Evolutionary conservation across 1,284 basidiomycete genomes (phyloP).

Genomic region (Pseudomicrostroma phylloplanum): DNA sequence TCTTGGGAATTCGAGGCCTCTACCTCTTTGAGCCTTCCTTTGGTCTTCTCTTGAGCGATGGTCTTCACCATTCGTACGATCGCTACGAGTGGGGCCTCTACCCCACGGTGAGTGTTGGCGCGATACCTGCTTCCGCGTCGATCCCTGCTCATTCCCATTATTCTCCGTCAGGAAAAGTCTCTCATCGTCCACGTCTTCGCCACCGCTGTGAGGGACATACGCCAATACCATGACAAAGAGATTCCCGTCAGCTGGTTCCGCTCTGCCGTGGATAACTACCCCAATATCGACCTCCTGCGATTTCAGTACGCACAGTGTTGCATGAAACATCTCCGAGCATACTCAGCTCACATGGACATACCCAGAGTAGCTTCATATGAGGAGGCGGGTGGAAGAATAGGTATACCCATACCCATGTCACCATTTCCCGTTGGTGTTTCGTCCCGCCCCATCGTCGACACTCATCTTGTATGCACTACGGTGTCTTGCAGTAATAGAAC

Average conservation of each 20-base stretch:
- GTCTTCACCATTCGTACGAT: constrained; percentile 14
- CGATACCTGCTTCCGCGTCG: background rate
- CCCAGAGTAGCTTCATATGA: too few species aligned
- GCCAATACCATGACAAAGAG: constrained; percentile 11
- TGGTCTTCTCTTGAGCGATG: constrained; percentile 10
- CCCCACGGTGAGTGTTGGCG: background rate
- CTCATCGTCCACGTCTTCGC: constrained; percentile 2
- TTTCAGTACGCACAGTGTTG: constrained; percentile 12
- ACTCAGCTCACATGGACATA: constrained; percentile 4
- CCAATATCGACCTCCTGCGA: constrained; percentile 4
- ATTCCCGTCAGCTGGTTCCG: too few species aligned
- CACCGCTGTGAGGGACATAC: too few species aligned
- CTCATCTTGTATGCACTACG: too few species aligned
- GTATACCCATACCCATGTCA: too few species aligned
- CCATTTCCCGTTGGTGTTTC: too few species aligned
- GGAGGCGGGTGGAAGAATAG: too few species aligned
- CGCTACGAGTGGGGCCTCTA: constrained; percentile 6
- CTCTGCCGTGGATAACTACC: constrained; percentile 1
- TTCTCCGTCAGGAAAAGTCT: background rate
- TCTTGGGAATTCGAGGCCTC: background rate
- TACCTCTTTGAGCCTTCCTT: constrained; percentile 10
- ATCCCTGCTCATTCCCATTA: background rate
- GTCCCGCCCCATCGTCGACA: too few species aligned
- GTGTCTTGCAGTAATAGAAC: too few species aligned
- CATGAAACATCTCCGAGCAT: constrained; percentile 12